Percentiles rank a stretch among this genome's conserved stretches.
Conservation (phyloP, 2,329 filamentous ascomycete genomes). For the Fusarium succisae region DNA sequence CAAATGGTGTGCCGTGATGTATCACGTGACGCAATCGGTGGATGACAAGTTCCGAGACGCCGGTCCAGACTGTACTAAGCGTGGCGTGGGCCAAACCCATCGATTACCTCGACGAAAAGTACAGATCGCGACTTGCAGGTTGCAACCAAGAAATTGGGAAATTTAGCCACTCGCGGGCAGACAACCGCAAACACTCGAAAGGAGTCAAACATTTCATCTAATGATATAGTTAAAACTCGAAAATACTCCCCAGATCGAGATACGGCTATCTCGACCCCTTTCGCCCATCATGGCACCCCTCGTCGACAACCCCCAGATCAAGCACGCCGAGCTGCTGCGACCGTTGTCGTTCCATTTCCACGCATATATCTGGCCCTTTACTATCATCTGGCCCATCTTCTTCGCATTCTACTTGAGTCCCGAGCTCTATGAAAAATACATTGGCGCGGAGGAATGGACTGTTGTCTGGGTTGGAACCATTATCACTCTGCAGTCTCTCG, state of each 20-base stretch:
- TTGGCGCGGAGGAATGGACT: constrained; percentile 96
- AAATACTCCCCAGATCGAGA: constrained; percentile 11
- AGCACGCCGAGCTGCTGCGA: constrained; percentile 86
- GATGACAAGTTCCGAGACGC: constrained; percentile 27
- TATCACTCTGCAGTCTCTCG: constrained; percentile 84
- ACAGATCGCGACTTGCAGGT: constrained; percentile 43
- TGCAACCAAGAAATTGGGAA: constrained; percentile 33
- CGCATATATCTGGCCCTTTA: constrained; percentile 92
- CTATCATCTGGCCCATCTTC: constrained; percentile 91
- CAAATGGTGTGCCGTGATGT: background rate
- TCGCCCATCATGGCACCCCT: constrained; percentile 73
- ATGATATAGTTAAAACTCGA: constrained; percentile 1
- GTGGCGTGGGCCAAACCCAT: constrained; percentile 21
- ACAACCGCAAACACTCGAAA: constrained; percentile 7
- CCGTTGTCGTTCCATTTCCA: constrained; percentile 84
- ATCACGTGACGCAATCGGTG: constrained; percentile 34
- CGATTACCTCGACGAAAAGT: constrained; percentile 41
- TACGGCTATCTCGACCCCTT: constrained; percentile 15
- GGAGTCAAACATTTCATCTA: background rate
- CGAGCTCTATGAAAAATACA: constrained; percentile 88
- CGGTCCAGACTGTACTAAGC: constrained; percentile 13
- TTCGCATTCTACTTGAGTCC: constrained; percentile 85
- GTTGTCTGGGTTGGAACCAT: constrained; percentile 94
- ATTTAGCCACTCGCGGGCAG: constrained; percentile 19
- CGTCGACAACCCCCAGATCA: constrained; percentile 91